Base-by-base conservation (phyloP, 2,329 filamentous ascomycete species). In the Beauveria sp. region DNA sequence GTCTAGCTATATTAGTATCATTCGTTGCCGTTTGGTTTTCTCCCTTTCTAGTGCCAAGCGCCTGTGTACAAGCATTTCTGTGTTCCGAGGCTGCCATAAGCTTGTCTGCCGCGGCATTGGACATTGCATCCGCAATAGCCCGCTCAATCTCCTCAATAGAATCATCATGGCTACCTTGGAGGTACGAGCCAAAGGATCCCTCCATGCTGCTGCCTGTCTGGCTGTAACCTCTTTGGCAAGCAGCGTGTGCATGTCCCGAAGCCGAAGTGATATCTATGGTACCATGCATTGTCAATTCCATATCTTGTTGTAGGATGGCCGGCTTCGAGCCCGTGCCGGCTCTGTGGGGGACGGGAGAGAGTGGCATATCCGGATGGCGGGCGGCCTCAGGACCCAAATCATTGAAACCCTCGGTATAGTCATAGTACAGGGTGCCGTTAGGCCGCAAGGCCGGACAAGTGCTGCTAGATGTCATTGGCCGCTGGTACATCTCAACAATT, bases 321-420 rank as follows among this genome's bases (percentile, higher is more conserved):
- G 72, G 68, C 6, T 64, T 68, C 16, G 51, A 63, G 37, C 67
- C 63, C 40, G 64, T 64, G 16, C 64, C 66, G n/a, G 63, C 62
- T 54, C 70, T 66, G 40, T 66, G 65, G 5, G 68, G 70, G 40
- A 71, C 69, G 3, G 75, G 74, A 6, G 70, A 71, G 10, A 75
- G 59, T 18, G 73, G 68, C 20, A 66, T 58, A 12, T 56, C 60
- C 34, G 63, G 41, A 4, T 66, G 61, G 5, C 62, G 44, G 8
- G 66, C 54, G 7, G 55, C 65, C 34, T 67, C 26, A 10, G 16
- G 62, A 22, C 63, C 61, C 20, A 67, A 69, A 50, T 67, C 71
- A 20, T 80, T 77, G 56, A 82, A 82, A 3, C 75, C 77, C 64
- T 83, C 80, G 20, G 74, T 78, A 65, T 83, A 83, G 66, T 83